These are phyloP conservation scores for Kappamyces sp. DNA, from an alignment of 192 early-diverging fungal genomes.

Conservation along the genomic window DNA sequence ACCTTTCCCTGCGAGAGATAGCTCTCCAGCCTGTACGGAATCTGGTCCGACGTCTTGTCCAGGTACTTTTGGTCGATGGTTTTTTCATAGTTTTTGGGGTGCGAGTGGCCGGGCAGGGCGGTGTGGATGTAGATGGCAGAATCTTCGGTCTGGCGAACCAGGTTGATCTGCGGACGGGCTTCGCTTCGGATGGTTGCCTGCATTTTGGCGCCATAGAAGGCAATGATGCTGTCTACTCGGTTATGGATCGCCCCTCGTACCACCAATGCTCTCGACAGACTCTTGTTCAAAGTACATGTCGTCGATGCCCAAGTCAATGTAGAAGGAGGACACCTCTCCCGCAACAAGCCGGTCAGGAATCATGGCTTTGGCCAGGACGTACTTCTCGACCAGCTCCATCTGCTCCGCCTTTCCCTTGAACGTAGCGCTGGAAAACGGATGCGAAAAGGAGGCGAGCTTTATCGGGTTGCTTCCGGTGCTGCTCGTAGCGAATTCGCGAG, in stretches of 20 bases:
- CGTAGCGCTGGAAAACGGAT: slow-evolving; percentile 54
- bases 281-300: slow-evolving; percentile 97
- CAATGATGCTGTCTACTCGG: slow-evolving; percentile 75
- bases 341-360: slow-evolving; percentile 85
- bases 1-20: slow-evolving; percentile 94
- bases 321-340: slow-evolving; percentile 94
- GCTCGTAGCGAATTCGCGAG: no score
- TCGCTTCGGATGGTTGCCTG: slow-evolving; percentile 86
- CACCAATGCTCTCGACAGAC: slow-evolving; percentile 78
- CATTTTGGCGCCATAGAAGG: slow-evolving; percentile 94
- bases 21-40: slow-evolving; percentile 87
- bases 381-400: slow-evolving; percentile 76
- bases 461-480: no score
- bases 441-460: no score
- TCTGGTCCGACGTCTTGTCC: slow-evolving; percentile 60
- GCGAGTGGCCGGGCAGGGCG: slow-evolving; percentile 84
- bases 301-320: slow-evolving; percentile 95
- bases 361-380: slow-evolving; percentile 80
- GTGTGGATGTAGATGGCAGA: slow-evolving; percentile 97
- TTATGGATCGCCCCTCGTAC: no score
- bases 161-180: slow-evolving; percentile 70
- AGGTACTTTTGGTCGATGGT: slow-evolving; percentile 90
- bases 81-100: slow-evolving; percentile 34
- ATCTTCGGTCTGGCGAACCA: slow-evolving; percentile 83
- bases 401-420: slow-evolving; percentile 91